Evolutionary conservation across 2,329 filamentous ascomycete species (phyloP), one percentile per base, ranked within the genome.

Genomic region (Aspergillus persii): DNA sequence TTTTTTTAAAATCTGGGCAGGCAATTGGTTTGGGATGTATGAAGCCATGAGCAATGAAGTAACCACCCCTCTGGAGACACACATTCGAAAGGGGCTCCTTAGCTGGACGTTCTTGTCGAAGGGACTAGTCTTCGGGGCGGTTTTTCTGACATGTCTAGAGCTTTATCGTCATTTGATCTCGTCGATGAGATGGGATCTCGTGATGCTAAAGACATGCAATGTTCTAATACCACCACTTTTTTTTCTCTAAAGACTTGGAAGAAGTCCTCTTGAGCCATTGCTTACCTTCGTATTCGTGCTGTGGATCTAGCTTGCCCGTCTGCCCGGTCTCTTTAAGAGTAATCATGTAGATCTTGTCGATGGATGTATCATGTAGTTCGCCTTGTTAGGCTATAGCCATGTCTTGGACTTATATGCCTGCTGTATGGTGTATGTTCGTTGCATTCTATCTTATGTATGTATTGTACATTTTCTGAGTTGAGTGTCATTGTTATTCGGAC

Each of bases 11-110:
- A 70, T 69, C 71, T 68, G 69, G 70, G 68, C 69, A 70, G 71
- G 70, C 69, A n/a, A 71, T 72, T 70, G 69, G 68, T 71, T 72
- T 15, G 72, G 69, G 70, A 73, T 74, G 73, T 76, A 77, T 75
- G 74, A 76, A 41, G 75, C 75, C 71, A 77, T 74, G 75, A 77
- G 74, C 74, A 75, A 77, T 76, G 74, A 76, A 74, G 69, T 68
- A 72, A 23, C 18, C 68, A 67, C 59, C 61, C 62, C 36, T 41
- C 36, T 41, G 36, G 36, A n/a, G 36, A 41, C 36, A 7, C 36
- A 7, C 3, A 12, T 41, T 15, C 12, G 2, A 6, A 41, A 41
- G 8, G 15, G 62, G 61, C 63, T 58, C 63, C 64, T 62, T 60
- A 46, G 39, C 36, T 30, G 52, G 62, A 55, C 59, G 60, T 56